These are phyloP conservation scores for Ottelia alismoides DNA, from an alignment of 106 monocot genomes.

Conservation along the genomic window DNA sequence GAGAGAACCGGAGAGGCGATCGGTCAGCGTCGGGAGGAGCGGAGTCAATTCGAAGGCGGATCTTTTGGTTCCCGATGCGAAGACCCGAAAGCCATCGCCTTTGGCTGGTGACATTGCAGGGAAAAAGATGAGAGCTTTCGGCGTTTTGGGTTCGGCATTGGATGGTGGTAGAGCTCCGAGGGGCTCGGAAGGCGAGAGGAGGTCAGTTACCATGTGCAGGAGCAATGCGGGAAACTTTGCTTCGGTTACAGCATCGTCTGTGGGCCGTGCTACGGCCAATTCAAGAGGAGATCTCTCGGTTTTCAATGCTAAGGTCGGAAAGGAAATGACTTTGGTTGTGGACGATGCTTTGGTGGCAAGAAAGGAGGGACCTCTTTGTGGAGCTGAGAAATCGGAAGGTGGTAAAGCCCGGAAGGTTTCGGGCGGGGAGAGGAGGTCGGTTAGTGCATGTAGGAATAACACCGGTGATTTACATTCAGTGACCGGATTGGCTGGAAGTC, in stretches of 20 bases:
- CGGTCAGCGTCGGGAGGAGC: not conserved
- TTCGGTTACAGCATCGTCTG: not conserved
- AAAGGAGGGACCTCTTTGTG: not conserved
- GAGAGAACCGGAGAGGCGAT: not conserved
- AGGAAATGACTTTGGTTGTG: not conserved
- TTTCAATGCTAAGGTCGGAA: not conserved
- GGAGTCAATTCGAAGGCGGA: too few relatives aligned
- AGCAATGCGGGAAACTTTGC: too few relatives aligned
- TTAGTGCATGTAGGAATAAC: too few relatives aligned
- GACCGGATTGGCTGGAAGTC: too few relatives aligned
- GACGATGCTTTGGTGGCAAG: not conserved
- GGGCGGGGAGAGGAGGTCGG: not conserved
- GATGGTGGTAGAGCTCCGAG: not conserved
- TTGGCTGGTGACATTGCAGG: not conserved
- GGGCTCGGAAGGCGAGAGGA: too few relatives aligned
- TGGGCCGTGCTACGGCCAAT: not conserved
- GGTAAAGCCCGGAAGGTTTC: not conserved
- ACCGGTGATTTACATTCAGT: too few relatives aligned
- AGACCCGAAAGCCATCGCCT: not conserved
- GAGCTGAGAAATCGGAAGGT: too few relatives aligned
- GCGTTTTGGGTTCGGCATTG: not conserved
- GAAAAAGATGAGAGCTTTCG: not conserved
- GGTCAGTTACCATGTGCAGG: too few relatives aligned
- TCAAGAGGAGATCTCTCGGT: not conserved
- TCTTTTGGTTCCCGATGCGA: not conserved